Evolutionary conservation across 2,329 filamentous ascomycete genomes (phyloP), one percentile per base, ranked within the genome.

Genomic region (Plectosphaerella plurivora): DNA sequence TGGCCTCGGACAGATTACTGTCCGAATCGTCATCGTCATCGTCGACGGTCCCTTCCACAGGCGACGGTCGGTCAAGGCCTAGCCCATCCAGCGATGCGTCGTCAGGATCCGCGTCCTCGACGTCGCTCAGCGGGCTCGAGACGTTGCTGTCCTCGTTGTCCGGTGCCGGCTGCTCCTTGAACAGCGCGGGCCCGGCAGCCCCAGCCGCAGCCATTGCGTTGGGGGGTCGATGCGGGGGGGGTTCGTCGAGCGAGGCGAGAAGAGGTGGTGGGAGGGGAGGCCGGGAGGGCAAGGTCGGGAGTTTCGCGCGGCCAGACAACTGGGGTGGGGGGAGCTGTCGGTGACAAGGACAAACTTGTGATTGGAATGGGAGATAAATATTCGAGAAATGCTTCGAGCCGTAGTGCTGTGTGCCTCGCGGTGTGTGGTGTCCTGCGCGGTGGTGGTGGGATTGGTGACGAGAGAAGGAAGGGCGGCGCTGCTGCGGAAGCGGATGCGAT

Each of bases 51-150:
- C 16, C n/a, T n/a, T 16, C 8, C 18, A 9, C 15, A 3, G 41
- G 41, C 16, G 41, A 44, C n/a, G n/a, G 16, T 6, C 41, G 41
- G 56, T 73, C 70, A 46, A 77, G 68, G 55, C 73, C 72, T 68
- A 81, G 78, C 55, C 81, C 81, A 50, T 87, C 86, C 56, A 81
- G 76, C 48, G 82, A 82, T 48, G 88, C 87, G 57, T 88, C 84
- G 49, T 89, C 87, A 44, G 76, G 80, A 56, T 89, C 86, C 63
- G 83, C 83, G 63, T 96, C 89, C 64, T 92, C 91, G 52, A 96
- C 89, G 62, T 97, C 93, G 73, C 91, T 97, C 61, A 97, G 78
- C 63, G 91, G 94, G 70, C 93, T 97, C 39, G 92, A 97, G 50
- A 88, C 78, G 66, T 84, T 86, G 67, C 88, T 89, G 62, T 86